Base-by-base conservation (phyloP, 108 stramenopile genomes). In the Pseudonitzschia delicatissima region DNA sequence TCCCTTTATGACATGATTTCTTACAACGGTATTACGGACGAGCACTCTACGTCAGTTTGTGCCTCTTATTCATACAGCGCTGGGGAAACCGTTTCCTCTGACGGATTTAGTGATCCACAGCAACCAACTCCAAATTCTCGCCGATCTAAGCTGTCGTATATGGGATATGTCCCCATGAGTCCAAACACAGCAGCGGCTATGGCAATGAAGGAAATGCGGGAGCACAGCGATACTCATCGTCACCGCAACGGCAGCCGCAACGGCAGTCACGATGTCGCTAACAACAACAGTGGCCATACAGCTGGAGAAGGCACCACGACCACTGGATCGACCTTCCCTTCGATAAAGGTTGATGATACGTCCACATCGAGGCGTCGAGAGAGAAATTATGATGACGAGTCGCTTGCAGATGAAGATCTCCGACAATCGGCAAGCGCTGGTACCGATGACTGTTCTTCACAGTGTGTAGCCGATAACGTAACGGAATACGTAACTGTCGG, bases 101-200 rank as follows among this genome's bases (percentile, higher is more conserved):
- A 27, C 13, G 29, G 31, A 0, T 55, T 29, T 32, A 31, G 7
- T n/a, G 5, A 12, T 2, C 29, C 53, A 33, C 53, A 3, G 18
- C 15, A 33, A 12, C 34, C 6, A 55, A n/a, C 53, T 15, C 11
- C 53, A 32, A 33, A 55, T 27, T 31, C 23, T 40, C 35, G 60
- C 5, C 32, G 58, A 25, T 37, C 39, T 0, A 61, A 61, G 37
- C 32, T 61, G 2, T 21, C 60, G 0, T 61, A 61, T 35, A 42
- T 61, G 39, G 60, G 39, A 2, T 61, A 61, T 20, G 60, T 61
- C 9, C 60, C 60, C 4, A 37, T 61, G 20, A 55, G 53, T 55
- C 53, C 53, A 11, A 55, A 31, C 5, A 55, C 53, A n/a, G 53
- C 53, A 55, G 53, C 53, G 13, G 29, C 17, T 5, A 55, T 55